phyloP scores from a whole-genome alignment of 148 eudicot species.

The Fagopyrum esculentum region DNA sequence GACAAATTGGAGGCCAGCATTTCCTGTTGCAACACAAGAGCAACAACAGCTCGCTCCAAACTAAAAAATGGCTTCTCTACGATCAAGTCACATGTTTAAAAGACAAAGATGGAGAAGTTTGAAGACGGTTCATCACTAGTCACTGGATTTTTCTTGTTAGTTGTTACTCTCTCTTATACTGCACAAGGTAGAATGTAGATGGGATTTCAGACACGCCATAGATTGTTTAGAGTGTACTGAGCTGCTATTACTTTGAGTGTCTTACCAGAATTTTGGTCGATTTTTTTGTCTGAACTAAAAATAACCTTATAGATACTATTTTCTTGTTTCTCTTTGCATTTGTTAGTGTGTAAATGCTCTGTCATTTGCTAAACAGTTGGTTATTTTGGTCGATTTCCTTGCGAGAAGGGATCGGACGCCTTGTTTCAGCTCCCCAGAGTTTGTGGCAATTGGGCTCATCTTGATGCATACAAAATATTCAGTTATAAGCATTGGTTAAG shows the following conservation, averaged over 20 bases:
- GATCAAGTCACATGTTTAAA: not conserved
- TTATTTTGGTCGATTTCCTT: too few relatives aligned
- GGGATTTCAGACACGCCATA: not conserved
- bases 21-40: constrained; percentile 69
- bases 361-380: too few relatives aligned
- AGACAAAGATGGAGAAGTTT: not conserved
- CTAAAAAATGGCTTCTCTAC: not conserved
- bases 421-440: too few relatives aligned
- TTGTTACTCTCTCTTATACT: not conserved
- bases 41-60: not conserved
- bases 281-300: not conserved
- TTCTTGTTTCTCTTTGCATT: too few relatives aligned
- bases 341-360: too few relatives aligned
- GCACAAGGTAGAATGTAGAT: not conserved
- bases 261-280: not conserved
- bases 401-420: too few relatives aligned
- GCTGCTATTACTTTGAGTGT: not conserved
- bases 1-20: constrained; percentile 87
- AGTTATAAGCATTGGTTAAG: too few relatives aligned
- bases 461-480: too few relatives aligned
- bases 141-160: not conserved
- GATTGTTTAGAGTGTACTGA: too few relatives aligned
- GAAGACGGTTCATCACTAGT: not conserved
- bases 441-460: too few relatives aligned
- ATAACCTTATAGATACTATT: not conserved